Conservation (phyloP, 108 stramenopile genomes). For the Aurantiochytrium sp. region DNA sequence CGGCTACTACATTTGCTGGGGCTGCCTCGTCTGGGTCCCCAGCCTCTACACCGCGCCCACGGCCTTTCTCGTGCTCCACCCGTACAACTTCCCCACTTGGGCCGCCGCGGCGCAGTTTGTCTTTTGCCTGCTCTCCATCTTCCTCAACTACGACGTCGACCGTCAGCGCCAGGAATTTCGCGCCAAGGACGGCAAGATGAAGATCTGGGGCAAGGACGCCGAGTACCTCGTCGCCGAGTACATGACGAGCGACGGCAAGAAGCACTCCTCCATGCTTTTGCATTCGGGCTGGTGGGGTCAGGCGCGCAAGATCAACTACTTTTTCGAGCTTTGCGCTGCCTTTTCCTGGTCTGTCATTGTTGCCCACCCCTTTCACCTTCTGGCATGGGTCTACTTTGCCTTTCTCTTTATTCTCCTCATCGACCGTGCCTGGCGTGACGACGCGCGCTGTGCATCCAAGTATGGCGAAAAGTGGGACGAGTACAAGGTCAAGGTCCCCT, state of each 20-base stretch:
- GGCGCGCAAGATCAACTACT: constrained; percentile 94
- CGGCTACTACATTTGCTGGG: constrained; percentile 93
- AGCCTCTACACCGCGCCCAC: constrained; percentile 81
- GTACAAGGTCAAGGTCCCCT: constrained; percentile 67
- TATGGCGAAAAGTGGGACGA: constrained; percentile 91
- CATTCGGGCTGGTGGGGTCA: constrained; percentile 75
- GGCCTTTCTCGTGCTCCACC: constrained; percentile 70
- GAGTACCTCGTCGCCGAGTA: constrained; percentile 80
- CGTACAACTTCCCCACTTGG: constrained; percentile 15
- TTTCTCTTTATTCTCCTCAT: constrained; percentile 83
- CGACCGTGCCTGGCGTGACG: constrained; percentile 91
- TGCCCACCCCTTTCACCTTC: constrained; percentile 56
- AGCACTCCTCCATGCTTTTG: constrained; percentile 69
- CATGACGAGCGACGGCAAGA: constrained; percentile 57
- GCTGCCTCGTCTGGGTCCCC: constrained; percentile 97
- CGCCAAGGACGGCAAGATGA: constrained; percentile 62
- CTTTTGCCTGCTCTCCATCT: constrained; percentile 61
- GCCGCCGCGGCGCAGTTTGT: constrained; percentile 18
- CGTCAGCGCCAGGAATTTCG: constrained; percentile 86
- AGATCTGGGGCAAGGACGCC: constrained; percentile 78
- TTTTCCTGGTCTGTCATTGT: constrained; percentile 78
- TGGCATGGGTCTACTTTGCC: constrained; percentile 81
- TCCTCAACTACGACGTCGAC: constrained; percentile 92
- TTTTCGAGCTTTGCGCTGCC: constrained; percentile 77
- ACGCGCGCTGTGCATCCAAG: constrained; percentile 80